Conservation (phyloP, 495 filamentous ascomycete genomes). For the Talaromyces liani region DNA sequence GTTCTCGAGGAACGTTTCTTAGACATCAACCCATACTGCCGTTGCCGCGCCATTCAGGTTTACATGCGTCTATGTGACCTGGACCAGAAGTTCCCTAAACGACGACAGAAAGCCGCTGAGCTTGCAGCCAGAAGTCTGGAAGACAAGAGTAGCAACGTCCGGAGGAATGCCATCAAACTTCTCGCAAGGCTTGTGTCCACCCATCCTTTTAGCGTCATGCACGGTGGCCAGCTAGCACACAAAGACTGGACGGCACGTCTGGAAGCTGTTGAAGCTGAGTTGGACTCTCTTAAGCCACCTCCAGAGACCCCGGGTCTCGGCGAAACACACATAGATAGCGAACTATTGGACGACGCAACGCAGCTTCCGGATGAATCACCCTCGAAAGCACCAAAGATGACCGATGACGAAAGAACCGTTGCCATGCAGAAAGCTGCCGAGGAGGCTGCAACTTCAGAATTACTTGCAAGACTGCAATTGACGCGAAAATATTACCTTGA, state of each 20-base stretch:
- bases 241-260: conserved; percentile 80
- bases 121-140: conserved; percentile 81
- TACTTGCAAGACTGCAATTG: conserved; percentile 75
- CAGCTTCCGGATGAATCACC: conserved; percentile 60
- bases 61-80: conserved; percentile 87
- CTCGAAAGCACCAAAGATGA: conserved; percentile 54
- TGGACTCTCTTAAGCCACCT: conserved; percentile 74
- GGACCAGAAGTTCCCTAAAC: conserved; percentile 90
- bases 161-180: conserved; percentile 90
- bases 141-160: conserved; percentile 96
- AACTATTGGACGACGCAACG: conserved; percentile 84
- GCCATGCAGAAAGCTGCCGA: conserved; percentile 61
- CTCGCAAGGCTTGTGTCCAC: conserved; percentile 80
- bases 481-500: conserved; percentile 87
- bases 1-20: conserved; percentile 93
- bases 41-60: conserved; percentile 86
- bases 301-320: conserved; percentile 67
- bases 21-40: conserved; percentile 94
- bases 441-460: conserved; percentile 65
- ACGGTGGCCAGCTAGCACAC: conserved; percentile 75
- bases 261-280: conserved; percentile 70
- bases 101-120: conserved; percentile 77
- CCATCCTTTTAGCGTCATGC: conserved; percentile 87
- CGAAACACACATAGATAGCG: conserved; percentile 59
- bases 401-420: conserved; percentile 47